Evolutionary conservation across 1,284 basidiomycete species (phyloP), one percentile per base, ranked within the genome.

Genomic region (Sparassis latifolia): DNA sequence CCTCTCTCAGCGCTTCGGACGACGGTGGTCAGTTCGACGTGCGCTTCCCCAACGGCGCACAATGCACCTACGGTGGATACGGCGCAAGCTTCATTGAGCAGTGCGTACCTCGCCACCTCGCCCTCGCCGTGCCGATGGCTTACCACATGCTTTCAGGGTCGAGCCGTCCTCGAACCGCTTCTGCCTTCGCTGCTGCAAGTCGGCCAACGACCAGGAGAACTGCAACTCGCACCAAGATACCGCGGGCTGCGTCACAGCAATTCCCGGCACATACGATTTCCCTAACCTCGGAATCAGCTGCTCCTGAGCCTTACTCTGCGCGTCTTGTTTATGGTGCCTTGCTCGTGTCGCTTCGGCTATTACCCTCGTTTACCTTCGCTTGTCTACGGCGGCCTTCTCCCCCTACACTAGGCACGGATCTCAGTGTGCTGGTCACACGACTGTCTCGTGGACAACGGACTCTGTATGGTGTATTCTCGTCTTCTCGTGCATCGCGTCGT

Each of bases 221-320:
- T 78, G 76, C 55, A 78, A 78, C 59, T 78, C 76, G 4, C 76
- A 79, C 56, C 67, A 69, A 48, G 76, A 78, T 58, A 66, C 67
- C 27, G 59, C 60, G 29, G 76, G 77, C 0, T 77, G 76, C 54
- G 56, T 59, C 20, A 58, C 57, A 41, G 73, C 75, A 12, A 61
- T 78, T 50, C 76, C 76, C 28, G 76, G 76, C 2, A 64, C 54
- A 29, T 78, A 77, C 53, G 64, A 66, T 44, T 71, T 76, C 52
- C 72, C 67, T n/a, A 59, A 66, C 6, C 53, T 62, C 45, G 67
- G 68, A 9, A 61, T 69, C 28, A 62, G 48, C 49, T 75, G 74
- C 58, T 66, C 64, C 10, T 74, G 59, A 62, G 33, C 45, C 29
- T 28, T 27, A 10, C 32, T 28, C 12, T 33, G 43, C 32, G 27